phyloP scores from a whole-genome alignment of 441 rosid species.

The Pelargonium myrrhifolium region DNA sequence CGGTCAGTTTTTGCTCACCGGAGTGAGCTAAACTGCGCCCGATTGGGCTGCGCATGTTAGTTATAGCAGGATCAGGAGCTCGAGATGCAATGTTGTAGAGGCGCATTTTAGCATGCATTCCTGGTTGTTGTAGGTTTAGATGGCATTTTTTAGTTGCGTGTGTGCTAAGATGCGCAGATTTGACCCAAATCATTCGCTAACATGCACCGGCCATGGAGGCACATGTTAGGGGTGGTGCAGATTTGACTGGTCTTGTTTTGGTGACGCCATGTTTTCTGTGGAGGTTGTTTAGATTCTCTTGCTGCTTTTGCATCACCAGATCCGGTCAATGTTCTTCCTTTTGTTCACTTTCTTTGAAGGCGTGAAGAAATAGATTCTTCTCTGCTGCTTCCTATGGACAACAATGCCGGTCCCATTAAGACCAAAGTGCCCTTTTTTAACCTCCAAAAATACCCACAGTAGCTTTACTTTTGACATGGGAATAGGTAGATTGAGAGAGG shows the following conservation, averaged over 20 bases:
- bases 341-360: background rate
- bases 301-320: background rate
- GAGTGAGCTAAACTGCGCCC: too few species aligned
- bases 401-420: background rate
- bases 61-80: background rate
- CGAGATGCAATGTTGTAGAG: too few species aligned
- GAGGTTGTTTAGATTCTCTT: background rate
- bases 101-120: too few species aligned
- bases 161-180: too few species aligned
- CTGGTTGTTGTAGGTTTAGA: too few species aligned
- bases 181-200: too few species aligned
- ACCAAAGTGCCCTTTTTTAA: background rate
- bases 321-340: slow-evolving; percentile 1
- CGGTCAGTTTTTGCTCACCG: background rate
- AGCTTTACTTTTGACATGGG: background rate
- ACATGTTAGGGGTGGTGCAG: background rate
- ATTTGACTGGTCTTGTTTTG: background rate
- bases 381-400: background rate
- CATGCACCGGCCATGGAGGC: too few species aligned
- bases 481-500: background rate
- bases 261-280: background rate
- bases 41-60: background rate
- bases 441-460: background rate
- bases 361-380: background rate
- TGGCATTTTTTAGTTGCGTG: too few species aligned